Evolutionary conservation across 345 rosid species (phyloP).

Genomic region (Bretschneidera sinensis): DNA sequence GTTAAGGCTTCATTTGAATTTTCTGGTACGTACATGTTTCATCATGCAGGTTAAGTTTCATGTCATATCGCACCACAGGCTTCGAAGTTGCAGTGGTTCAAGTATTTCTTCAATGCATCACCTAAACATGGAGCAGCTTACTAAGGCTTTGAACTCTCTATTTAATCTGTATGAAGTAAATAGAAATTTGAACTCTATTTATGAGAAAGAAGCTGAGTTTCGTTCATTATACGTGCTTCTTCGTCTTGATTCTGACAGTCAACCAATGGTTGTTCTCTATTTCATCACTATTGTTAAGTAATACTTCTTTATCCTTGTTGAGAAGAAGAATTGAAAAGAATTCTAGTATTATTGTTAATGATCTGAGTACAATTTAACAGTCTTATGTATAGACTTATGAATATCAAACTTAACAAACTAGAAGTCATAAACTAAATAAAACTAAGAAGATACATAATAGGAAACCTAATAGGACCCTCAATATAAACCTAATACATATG

Average conservation of each 20-base stretch:
- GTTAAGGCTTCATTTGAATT: background rate
- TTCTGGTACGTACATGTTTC: slow-evolving; percentile 16
- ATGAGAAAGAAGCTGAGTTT: slow-evolving; percentile 65
- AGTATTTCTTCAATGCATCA: slow-evolving; percentile 53
- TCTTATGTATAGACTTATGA: too few relatives aligned
- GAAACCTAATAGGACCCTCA: too few relatives aligned
- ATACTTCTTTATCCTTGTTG: slow-evolving; percentile 2
- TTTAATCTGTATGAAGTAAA: slow-evolving; percentile 71
- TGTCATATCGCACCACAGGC: slow-evolving; percentile 71
- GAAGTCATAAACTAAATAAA: too few relatives aligned
- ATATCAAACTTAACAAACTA: too few relatives aligned
- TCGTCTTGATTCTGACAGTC: slow-evolving; percentile 59
- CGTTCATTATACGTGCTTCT: slow-evolving; percentile 80
- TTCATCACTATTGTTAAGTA: slow-evolving; percentile 14
- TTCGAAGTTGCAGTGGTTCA: slow-evolving; percentile 36
- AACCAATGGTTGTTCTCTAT: slow-evolving; percentile 44
- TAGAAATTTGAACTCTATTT: slow-evolving; percentile 29
- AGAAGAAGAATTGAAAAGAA: too few relatives aligned
- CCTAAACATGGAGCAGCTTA: slow-evolving; percentile 91
- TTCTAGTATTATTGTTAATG: too few relatives aligned
- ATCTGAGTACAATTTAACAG: too few relatives aligned
- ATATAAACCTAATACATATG: too few relatives aligned
- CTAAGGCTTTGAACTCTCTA: slow-evolving; percentile 63
- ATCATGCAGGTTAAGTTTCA: slow-evolving; percentile 68
- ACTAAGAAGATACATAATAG: too few relatives aligned